A percentile compares a stretch with the other conserved stretches of the same genome.
Conservation (phyloP, 495 filamentous ascomycete species). For the Aspergillus heteromorphus region DNA sequence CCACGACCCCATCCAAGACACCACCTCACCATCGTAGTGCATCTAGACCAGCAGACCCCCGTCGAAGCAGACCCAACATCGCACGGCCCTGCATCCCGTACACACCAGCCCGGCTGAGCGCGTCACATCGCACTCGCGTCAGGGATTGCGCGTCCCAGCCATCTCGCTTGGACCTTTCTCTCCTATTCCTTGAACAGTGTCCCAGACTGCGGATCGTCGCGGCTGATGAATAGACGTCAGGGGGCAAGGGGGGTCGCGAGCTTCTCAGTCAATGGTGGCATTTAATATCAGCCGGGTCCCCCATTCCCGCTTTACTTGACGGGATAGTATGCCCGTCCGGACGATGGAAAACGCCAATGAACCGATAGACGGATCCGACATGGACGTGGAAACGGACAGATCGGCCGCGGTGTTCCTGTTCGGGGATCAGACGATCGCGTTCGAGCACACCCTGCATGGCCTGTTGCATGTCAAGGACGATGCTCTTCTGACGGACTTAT, state of each 20-base stretch:
- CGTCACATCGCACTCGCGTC: background rate
- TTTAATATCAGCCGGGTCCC: too few relatives aligned
- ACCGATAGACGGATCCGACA: background rate
- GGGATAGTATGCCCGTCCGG: background rate
- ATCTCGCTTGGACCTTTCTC: background rate
- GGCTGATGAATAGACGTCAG: background rate
- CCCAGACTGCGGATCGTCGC: background rate
- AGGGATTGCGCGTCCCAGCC: background rate
- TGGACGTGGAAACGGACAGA: background rate
- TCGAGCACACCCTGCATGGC: background rate
- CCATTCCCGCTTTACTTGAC: too few relatives aligned
- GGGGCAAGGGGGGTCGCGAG: too few relatives aligned
- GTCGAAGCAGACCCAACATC: background rate
- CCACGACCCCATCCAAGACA: too few relatives aligned
- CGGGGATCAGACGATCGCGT: constrained; percentile 2
- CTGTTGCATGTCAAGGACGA: constrained; percentile 1
- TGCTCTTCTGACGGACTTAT: background rate
- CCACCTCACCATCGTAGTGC: too few relatives aligned
- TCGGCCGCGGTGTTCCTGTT: background rate
- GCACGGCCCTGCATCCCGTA: background rate
- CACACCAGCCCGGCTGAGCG: too few relatives aligned
- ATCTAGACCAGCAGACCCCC: too few relatives aligned
- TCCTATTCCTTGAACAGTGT: background rate
- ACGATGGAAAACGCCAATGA: background rate
- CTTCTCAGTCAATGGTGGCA: too few relatives aligned